Evolutionary conservation across 495 filamentous ascomycete species (phyloP), one percentile per base, ranked within the genome.

Genomic region (Aspergillus cristatus): DNA sequence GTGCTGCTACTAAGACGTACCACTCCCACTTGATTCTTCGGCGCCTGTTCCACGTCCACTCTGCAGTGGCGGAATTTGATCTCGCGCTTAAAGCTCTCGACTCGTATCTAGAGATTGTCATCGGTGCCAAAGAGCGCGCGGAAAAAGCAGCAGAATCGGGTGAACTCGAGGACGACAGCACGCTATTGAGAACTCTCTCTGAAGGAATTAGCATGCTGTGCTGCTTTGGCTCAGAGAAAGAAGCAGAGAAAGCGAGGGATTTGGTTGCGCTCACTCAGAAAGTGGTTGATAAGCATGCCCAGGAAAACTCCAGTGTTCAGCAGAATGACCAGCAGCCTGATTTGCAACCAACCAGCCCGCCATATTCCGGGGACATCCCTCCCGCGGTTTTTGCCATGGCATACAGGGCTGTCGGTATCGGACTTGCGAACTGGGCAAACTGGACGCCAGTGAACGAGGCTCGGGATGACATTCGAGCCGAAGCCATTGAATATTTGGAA

Each of bases 1-100:
- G 82, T 14, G 87, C 88, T 18, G 83, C 91, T 7, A 83, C 82
- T 2, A 93, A 89, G 58, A 93, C 87, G 0, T 98, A 87, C 48
- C 91, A 97, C 53, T 97, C 93, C 2, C 90, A 88, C 4, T 60
- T 81, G 15, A 79, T 97, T 36, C 63, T 98, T 18, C 71, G 90
- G 37, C 80, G 93, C 53, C 70, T 98, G 1, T 97, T 97, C 46
- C 84, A 79, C 11, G 81, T 94, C 4, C 91, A 97, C 59, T 67
- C 82, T 2, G 70, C 84, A 1, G 64, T 94, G 28, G 86, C 86
- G 11, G 88, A 98, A 38, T 94, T 94, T 46, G 76, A 86, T 38
- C 67, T 96, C 28, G 91, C 90, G 3, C 69, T 90, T 46, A 81
- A 84, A 48, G 80, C 93, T 1, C 81, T 95, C 37, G 79, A 90